phyloP scores from a whole-genome alignment of 495 filamentous ascomycete species.

The Neurospora tetraspora region DNA sequence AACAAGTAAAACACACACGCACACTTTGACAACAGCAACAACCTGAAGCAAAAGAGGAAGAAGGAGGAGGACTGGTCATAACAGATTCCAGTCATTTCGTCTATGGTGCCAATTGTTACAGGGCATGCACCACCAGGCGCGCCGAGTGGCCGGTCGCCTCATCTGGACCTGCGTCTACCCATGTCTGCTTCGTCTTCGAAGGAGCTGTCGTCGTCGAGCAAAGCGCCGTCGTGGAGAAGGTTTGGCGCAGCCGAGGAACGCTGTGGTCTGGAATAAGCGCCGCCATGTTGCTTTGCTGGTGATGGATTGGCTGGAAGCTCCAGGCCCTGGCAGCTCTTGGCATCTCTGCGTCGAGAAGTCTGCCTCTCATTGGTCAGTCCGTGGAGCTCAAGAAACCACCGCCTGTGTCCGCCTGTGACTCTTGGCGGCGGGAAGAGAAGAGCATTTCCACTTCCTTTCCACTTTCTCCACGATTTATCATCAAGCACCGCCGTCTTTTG shows the following conservation, averaged over 20 bases:
- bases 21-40: not conserved
- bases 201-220: conserved; percentile 11
- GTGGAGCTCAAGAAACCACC: not conserved
- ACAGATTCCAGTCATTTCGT: not conserved
- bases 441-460: not conserved
- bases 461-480: not conserved
- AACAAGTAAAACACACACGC: not conserved
- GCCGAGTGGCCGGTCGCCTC: not conserved
- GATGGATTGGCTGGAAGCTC: conserved; percentile 15
- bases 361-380: not conserved
- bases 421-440: not conserved
- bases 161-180: conserved; percentile 3
- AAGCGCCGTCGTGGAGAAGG: conserved; percentile 15
- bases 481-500: not conserved
- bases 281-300: conserved; percentile 8
- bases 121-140: not conserved
- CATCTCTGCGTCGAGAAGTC: not conserved
- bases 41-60: not conserved
- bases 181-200: conserved; percentile 6
- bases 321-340: not conserved
- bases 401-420: not conserved
- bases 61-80: not conserved
- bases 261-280: conserved; percentile 26
- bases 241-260: conserved; percentile 9
- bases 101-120: not conserved